Evolutionary conservation across 169 alveolate species (phyloP).

Genomic region (Plasmodium inui): DNA sequence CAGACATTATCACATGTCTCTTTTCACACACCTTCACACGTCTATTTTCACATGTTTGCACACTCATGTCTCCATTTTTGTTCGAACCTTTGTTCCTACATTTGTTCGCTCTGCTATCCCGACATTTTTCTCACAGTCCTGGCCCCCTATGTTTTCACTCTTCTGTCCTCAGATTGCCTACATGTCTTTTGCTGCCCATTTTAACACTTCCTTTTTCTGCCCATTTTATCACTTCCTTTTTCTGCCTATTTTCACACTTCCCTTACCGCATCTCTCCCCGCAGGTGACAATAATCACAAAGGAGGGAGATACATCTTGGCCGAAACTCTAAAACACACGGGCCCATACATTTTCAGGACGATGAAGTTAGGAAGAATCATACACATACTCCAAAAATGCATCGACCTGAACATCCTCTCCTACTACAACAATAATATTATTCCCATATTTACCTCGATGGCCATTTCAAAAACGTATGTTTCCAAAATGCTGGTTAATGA

Average conservation of each 20-base stretch:
- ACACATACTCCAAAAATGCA: constrained; percentile 79
- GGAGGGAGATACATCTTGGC: constrained; percentile 85
- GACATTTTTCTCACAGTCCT: too few relatives aligned
- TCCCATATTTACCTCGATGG: constrained; percentile 79
- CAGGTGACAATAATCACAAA: constrained; percentile 60
- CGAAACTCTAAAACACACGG: constrained; percentile 77
- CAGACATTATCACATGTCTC: too few relatives aligned
- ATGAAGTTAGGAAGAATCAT: constrained; percentile 79
- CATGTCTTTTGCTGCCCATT: not conserved
- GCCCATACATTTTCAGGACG: constrained; percentile 79
- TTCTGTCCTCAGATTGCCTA: not conserved
- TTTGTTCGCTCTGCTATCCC: too few relatives aligned
- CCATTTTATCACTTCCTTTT: not conserved
- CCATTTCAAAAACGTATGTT: constrained; percentile 62
- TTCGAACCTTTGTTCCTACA: too few relatives aligned
- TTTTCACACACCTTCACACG: too few relatives aligned
- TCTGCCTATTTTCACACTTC: not conserved
- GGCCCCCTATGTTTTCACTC: too few relatives aligned
- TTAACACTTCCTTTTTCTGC: not conserved
- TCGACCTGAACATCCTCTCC: constrained; percentile 77
- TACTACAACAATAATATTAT: constrained; percentile 79
- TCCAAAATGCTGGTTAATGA: constrained; percentile 58
- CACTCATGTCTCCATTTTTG: too few relatives aligned
- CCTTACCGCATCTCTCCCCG: not conserved
- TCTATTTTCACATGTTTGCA: too few relatives aligned